Conservation (phyloP, 495 filamentous ascomycete genomes). For the Xylaria sp. region DNA sequence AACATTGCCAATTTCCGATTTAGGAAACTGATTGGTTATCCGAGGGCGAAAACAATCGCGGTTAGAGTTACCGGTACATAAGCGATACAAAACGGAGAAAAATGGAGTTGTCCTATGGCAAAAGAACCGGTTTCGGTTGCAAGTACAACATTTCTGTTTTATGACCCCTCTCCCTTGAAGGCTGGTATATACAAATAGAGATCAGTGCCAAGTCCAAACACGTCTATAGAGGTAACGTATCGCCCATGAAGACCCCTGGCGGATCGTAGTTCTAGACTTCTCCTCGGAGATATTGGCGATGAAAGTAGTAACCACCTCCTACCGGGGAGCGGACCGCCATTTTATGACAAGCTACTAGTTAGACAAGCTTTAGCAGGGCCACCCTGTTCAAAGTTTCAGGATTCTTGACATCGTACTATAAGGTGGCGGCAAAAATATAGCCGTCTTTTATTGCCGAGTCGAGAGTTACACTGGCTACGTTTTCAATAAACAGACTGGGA, state of each 20-base stretch:
- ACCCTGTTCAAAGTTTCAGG: neutral
- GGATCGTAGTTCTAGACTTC: neutral
- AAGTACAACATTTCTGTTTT: neutral
- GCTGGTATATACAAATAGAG: neutral
- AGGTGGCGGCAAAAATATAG: neutral
- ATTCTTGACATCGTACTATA: neutral
- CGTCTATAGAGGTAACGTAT: neutral
- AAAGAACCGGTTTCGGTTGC: neutral
- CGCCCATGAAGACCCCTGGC: neutral
- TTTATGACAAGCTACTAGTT: neutral
- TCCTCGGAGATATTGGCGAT: neutral
- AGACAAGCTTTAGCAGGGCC: neutral
- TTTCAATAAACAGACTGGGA: neutral
- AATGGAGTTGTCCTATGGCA: neutral
- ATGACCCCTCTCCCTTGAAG: neutral
- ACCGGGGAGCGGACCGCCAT: neutral
- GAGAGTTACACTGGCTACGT: neutral
- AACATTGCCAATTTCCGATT: neutral
- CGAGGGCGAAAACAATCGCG: neutral
- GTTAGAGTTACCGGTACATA: neutral
- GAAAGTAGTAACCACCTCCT: neutral
- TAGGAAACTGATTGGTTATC: conserved; percentile 5
- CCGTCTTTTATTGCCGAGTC: neutral
- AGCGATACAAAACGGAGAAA: neutral
- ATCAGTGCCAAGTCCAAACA: neutral